Base-by-base conservation (phyloP, 2,329 filamentous ascomycete species). In the Daldinia eschscholtzii region DNA sequence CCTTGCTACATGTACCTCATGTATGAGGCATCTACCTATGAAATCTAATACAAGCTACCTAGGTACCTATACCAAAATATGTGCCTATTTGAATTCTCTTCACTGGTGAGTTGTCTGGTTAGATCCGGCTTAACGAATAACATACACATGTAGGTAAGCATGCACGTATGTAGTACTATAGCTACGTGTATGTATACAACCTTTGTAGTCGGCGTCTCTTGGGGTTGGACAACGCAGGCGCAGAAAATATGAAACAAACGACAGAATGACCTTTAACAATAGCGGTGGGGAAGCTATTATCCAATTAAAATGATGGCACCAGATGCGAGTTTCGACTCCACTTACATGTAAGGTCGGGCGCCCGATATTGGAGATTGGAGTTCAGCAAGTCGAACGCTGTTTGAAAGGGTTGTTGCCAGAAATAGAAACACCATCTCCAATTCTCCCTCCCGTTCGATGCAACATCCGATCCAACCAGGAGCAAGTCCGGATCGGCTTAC, bases 201-300 rank as follows among this genome's bases (percentile, higher is more conserved):
- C 20, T 35, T 44, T 9, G 20, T 30, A 30, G 28, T 55, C 57
- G 57, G 61, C 39, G 28, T 42, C 37, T 50, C 15, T 58, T 60
- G 20, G 42, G 65, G 61, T 71, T 66, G 63, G 53, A 48, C 62
- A 66, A 57, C 41, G 57, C 41, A 67, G 57, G 46, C 46, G 69
- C 66, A 68, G 57, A 50, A 67, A 66, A 71, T 67, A 48, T 70
- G 69, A 71, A 71, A 71, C 67, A 71, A 67, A 65, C 67, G 57
- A 61, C 59, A 60, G 41, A 58, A 62, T 58, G 56, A 67, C 70
- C 70, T 61, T 63, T 61, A 67, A 65, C 67, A 46, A 35, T 55
- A 64, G 56, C 58, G 44, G 61, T 66, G 60, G 67, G 18, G 33
- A 64, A 66, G 59, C 18, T 35, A 18, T 46, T 42, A 33, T 37